Conservation (phyloP, 306 rosid genomes). For the Rosa rugosa region DNA sequence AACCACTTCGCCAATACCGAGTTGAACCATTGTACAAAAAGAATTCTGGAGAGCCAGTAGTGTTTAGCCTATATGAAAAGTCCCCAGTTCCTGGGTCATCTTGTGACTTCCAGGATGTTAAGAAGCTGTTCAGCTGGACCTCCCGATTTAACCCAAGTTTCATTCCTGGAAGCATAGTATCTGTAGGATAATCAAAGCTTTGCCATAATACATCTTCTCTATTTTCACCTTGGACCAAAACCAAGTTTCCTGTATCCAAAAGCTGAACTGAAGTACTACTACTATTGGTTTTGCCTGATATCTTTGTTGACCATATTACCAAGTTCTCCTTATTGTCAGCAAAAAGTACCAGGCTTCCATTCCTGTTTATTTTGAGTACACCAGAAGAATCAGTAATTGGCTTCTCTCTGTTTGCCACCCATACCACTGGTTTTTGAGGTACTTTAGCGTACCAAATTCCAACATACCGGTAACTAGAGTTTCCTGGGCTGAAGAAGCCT, state of each 20-base stretch:
- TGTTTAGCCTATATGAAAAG: background rate
- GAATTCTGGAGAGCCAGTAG: background rate
- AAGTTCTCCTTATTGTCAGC: background rate
- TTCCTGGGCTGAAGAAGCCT: slow-evolving; percentile 41
- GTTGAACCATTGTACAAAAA: slow-evolving; percentile 1
- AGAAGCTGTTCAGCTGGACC: background rate
- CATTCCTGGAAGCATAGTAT: background rate
- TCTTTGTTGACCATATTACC: slow-evolving; percentile 19
- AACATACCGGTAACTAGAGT: background rate
- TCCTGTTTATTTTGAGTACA: background rate
- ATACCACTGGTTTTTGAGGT: slow-evolving; percentile 32
- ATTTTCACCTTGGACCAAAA: background rate
- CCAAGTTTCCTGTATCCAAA: slow-evolving; percentile 23
- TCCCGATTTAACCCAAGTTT: background rate
- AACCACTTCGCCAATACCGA: background rate
- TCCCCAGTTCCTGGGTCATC: background rate
- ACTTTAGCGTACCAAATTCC: slow-evolving; percentile 45
- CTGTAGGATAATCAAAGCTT: slow-evolving; percentile 41
- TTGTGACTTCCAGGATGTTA: slow-evolving; percentile 19
- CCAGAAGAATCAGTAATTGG: slow-evolving; percentile 31
- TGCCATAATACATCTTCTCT: slow-evolving; percentile 29
- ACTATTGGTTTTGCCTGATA: background rate
- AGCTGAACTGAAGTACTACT: background rate
- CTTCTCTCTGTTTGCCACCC: slow-evolving; percentile 24
- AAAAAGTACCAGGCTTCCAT: background rate